Conservation (phyloP, 345 rosid genomes). For the Draba incana region DNA sequence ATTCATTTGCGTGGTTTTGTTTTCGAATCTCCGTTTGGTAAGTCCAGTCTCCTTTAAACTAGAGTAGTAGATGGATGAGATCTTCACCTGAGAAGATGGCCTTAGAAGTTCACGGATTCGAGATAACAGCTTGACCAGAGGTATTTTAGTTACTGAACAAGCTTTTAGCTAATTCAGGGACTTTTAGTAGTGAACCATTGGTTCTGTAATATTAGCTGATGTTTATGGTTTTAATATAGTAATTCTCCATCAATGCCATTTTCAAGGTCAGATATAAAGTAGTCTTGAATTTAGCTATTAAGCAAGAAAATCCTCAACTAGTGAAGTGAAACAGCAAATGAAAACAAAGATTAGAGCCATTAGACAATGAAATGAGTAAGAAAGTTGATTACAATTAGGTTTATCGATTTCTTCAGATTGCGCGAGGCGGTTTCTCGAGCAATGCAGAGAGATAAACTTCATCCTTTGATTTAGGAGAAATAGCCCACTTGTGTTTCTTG, state of each 20-base stretch:
- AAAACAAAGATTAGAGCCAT: constrained; percentile 16
- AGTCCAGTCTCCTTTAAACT: constrained; percentile 18
- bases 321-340: constrained; percentile 20
- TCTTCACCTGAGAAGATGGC: constrained; percentile 23
- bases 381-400: constrained; percentile 12
- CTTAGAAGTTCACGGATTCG: constrained; percentile 20
- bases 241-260: constrained; percentile 22
- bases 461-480: constrained; percentile 66
- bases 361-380: constrained; percentile 18
- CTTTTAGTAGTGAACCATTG: constrained; percentile 24
- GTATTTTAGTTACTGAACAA: constrained; percentile 28
- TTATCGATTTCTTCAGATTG: constrained; percentile 46
- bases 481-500: constrained; percentile 83
- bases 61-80: constrained; percentile 39
- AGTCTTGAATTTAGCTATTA: background rate
- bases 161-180: constrained; percentile 24
- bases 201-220: constrained; percentile 32
- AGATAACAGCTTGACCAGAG: constrained; percentile 35
- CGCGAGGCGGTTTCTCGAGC: constrained; percentile 85
- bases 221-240: constrained; percentile 19
- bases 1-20: background rate
- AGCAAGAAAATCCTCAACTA: constrained; percentile 7
- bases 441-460: constrained; percentile 83
- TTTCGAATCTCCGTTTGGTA: constrained; percentile 8
- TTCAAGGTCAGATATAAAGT: constrained; percentile 5